Base-by-base conservation (phyloP, 345 rosid species). In the Chamaenerion angustifolium region DNA sequence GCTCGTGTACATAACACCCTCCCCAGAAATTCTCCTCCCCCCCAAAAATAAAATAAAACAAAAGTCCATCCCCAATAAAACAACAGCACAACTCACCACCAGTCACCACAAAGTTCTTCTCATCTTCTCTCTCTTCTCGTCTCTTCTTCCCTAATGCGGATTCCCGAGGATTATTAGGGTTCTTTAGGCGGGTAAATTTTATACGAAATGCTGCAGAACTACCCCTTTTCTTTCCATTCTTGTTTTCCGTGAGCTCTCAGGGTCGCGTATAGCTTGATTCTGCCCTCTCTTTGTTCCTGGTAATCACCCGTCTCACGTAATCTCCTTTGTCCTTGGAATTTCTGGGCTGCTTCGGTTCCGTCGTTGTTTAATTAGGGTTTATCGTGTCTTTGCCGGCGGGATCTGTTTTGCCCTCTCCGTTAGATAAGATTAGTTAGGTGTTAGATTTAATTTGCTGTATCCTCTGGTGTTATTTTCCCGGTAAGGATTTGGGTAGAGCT, bases 221-320 rank as follows among this genome's bases (percentile, higher is more conserved):
- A 17, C 37, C 54, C 21, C 54, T 16, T 43, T 15, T 13, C 45
- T 16, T 11, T 43, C 48, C 46, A 16, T 49, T 42, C 16, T 16
- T 43, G 27, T 37, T 7, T 23, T 16, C 42, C 46, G 12, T 14
- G 47, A 12, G 11, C 27, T 31, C 16, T 21, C 56, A 42, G 31
- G 43, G 43, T 43, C 49, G 49, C 31, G 23, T 49, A 31, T 15
- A 55, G 54, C 62, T 44, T 58, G 55, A 58, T 50, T 46, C 25
- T 44, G 4, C 58, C 19, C n/a, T 21, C 41, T 23, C 15, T 40
- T 2, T 27, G 35, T 42, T 43, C 47, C 19, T 16, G 40, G 40
- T 55, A 43, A 7, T 47, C 14, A 12, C 41, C 17, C 11, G 6
- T 18, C 35, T 21, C 7, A 13, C 17, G n/a, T 31, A 9, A 19